A percentile compares a stretch with the other conserved stretches of the same genome.
Evolutionary conservation across 1,284 basidiomycete genomes (phyloP).

Genomic region (Pascua guehoae): DNA sequence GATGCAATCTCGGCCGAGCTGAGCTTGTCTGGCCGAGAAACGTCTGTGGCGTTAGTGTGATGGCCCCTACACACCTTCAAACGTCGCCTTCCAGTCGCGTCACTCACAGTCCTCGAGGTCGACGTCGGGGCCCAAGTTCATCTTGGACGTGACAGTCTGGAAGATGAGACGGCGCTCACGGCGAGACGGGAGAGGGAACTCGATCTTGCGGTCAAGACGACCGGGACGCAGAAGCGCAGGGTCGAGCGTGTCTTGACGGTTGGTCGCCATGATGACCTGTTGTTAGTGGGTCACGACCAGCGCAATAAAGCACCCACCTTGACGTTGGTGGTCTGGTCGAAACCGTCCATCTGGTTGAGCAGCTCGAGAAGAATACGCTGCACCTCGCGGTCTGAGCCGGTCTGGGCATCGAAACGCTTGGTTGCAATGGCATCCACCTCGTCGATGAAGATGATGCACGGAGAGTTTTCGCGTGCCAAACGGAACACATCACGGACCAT

Average conservation of each 20-base stretch:
- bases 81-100: too few relatives aligned
- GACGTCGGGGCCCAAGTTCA: slow-evolving; percentile 97
- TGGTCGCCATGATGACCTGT: slow-evolving; percentile 97
- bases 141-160: slow-evolving; percentile 95
- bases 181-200: slow-evolving; percentile 91
- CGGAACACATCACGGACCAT: slow-evolving; percentile 99
- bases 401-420: slow-evolving; percentile 99
- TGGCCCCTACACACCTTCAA: background rate
- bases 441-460: slow-evolving; percentile 99
- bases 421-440: slow-evolving; percentile 99
- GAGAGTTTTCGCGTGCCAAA: slow-evolving; percentile 92
- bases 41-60: slow-evolving; percentile 58
- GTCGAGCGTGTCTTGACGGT: slow-evolving; percentile 92
- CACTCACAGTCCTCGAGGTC: slow-evolving; percentile 93
- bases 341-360: slow-evolving; percentile 99
- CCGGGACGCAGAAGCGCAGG: slow-evolving; percentile 96
- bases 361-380: slow-evolving; percentile 98
- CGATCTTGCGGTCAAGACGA: slow-evolving; percentile 96
- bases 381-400: slow-evolving; percentile 97
- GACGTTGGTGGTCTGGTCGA: slow-evolving; percentile 98
- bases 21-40: slow-evolving; percentile 91
- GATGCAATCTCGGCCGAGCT: slow-evolving; percentile 94
- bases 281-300: background rate
- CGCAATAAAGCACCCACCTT: slow-evolving; percentile 60
- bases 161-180: slow-evolving; percentile 97